Evolutionary conservation across 495 filamentous ascomycete species (phyloP).

Genomic region (Trichocladium uniseriatum): DNA sequence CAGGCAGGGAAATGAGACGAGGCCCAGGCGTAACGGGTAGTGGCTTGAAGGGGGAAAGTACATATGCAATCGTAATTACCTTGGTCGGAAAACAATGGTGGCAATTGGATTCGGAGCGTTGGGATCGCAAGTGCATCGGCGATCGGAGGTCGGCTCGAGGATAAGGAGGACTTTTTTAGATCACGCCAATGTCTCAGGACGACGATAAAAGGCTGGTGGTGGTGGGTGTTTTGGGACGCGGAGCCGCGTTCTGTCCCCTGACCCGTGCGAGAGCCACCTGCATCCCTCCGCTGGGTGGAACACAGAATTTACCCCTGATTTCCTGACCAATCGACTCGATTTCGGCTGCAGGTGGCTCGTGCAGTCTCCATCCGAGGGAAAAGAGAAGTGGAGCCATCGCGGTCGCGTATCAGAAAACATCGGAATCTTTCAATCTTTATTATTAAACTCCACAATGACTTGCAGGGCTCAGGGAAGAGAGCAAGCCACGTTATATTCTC

Average conservation of each 20-base stretch:
- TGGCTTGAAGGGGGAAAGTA: too few species aligned
- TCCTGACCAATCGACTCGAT: slow-evolving; percentile 5
- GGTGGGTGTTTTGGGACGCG: slow-evolving; percentile 7
- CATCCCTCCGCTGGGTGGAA: slow-evolving; percentile 7
- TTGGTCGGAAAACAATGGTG: too few species aligned
- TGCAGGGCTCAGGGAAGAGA: too few species aligned
- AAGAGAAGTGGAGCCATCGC: slow-evolving; percentile 1
- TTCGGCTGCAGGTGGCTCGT: not conserved
- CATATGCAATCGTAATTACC: too few species aligned
- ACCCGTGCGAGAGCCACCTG: slow-evolving; percentile 3
- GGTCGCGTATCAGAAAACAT: not conserved
- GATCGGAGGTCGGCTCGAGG: not conserved
- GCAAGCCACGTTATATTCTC: too few species aligned
- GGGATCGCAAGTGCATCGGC: not conserved
- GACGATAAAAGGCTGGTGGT: not conserved
- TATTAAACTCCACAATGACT: too few species aligned
- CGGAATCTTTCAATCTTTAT: too few species aligned
- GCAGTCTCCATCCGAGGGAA: not conserved
- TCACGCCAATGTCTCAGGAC: not conserved
- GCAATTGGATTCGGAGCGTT: too few species aligned
- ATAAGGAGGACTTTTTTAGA: not conserved
- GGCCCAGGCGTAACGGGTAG: too few species aligned
- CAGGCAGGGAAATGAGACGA: too few species aligned
- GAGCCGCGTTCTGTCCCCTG: slow-evolving; percentile 11
- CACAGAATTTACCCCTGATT: slow-evolving; percentile 18